Evolutionary conservation across 768 basidiomycete species (phyloP).

Genomic region (Hygrophorus pudorinus): DNA sequence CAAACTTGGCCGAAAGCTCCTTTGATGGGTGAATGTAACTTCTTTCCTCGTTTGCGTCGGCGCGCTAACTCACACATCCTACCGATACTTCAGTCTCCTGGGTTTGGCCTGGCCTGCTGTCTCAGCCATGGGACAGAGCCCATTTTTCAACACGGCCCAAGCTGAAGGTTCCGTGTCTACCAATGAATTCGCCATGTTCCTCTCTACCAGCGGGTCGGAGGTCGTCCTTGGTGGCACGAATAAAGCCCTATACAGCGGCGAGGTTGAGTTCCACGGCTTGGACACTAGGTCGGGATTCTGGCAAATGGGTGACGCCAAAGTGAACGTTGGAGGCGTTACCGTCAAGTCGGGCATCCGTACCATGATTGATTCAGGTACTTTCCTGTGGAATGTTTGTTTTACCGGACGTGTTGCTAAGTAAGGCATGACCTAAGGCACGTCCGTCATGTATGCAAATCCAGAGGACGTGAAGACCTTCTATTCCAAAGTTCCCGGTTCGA

Average conservation of each 20-base stretch:
- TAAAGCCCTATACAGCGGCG: no score
- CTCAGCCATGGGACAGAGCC: no score
- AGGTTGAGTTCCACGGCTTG: no score
- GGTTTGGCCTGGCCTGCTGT: no score
- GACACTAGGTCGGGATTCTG: slow-evolving; percentile 10
- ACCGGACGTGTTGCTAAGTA: no score
- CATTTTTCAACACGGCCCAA: no score
- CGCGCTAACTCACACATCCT: no score
- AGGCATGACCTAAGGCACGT: neutral
- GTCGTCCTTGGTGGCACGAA: no score
- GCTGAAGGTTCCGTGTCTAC: slow-evolving; percentile 19
- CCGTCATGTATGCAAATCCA: slow-evolving; percentile 21
- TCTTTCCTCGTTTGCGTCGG: no score
- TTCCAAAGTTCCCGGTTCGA: neutral
- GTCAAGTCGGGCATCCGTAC: slow-evolving; percentile 2
- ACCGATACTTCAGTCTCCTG: no score
- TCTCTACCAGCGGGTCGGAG: no score
- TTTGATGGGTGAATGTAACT: slow-evolving; percentile 13
- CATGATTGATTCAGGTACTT: slow-evolving; percentile 24
- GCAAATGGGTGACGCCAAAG: slow-evolving; percentile 11
- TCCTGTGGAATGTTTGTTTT: no score
- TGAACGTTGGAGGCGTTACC: neutral
- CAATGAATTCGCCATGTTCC: slow-evolving; percentile 37
- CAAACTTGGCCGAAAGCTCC: neutral
- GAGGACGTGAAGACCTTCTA: slow-evolving; percentile 9